Percentiles rank a stretch among this genome's conserved stretches.
These are phyloP conservation scores for Cryptococcus floricola DNA, from an alignment of 1,284 basidiomycete species.

Conservation along the genomic window DNA sequence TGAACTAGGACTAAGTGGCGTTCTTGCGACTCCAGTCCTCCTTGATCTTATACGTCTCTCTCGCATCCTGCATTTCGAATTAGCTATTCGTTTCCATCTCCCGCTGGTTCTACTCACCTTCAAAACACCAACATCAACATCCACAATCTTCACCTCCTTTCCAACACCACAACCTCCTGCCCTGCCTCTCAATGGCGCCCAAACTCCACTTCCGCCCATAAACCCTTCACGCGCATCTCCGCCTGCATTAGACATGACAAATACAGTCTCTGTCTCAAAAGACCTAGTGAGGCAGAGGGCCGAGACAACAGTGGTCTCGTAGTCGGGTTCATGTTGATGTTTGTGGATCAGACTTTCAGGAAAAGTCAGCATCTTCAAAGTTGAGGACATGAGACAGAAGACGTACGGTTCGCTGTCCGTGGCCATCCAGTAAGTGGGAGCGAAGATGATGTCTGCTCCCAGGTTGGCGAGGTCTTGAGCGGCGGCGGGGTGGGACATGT, in stretches of 20 bases:
- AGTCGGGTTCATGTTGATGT: slow-evolving; percentile 26
- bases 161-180: slow-evolving; percentile 19
- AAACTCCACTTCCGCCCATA: slow-evolving; percentile 42
- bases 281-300: slow-evolving; percentile 35
- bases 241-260: slow-evolving; percentile 46
- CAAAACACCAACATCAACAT: slow-evolving; percentile 31
- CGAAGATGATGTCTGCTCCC: slow-evolving; percentile 45
- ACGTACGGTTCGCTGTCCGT: slow-evolving; percentile 47
- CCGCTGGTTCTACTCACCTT: slow-evolving; percentile 15
- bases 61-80: slow-evolving; percentile 15
- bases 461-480: slow-evolving; percentile 35
- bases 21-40: slow-evolving; percentile 23
- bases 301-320: slow-evolving; percentile 35
- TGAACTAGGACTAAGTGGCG: slow-evolving; percentile 6
- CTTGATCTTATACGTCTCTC: slow-evolving; percentile 38
- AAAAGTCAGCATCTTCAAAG: background rate
- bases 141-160: slow-evolving; percentile 21
- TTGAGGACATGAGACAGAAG: background rate
- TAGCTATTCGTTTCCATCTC: background rate
- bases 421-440: slow-evolving; percentile 46
- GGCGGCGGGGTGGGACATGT: slow-evolving; percentile 42
- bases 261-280: slow-evolving; percentile 44
- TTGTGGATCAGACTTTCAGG: slow-evolving; percentile 19
- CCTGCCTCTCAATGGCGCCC: slow-evolving; percentile 36
- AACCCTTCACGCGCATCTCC: slow-evolving; percentile 30